Percentiles rank a stretch among this genome's conserved stretches.
Evolutionary conservation across 306 rosid species (phyloP).

Genomic region (Gynostemma pentaphyllum): DNA sequence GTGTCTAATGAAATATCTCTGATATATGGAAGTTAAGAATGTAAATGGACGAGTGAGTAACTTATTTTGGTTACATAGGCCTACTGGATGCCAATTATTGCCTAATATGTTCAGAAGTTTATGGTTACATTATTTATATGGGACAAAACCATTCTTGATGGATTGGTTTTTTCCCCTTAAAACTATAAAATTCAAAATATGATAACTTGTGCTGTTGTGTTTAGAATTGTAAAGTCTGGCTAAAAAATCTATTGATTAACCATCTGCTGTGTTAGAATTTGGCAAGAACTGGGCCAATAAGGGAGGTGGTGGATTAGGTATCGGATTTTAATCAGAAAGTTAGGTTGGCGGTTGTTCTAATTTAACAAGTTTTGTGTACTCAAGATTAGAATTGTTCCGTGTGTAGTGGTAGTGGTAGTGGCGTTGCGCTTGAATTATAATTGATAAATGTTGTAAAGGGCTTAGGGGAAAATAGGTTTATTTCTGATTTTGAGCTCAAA

Average conservation of each 20-base stretch:
- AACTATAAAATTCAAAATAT: neutral
- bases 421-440: neutral
- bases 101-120: neutral
- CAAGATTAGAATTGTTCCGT: neutral
- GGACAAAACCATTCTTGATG: neutral
- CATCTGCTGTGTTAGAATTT: neutral
- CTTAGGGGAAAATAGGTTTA: neutral
- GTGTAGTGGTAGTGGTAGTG: neutral
- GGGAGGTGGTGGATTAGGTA: neutral
- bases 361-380: neutral
- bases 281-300: neutral
- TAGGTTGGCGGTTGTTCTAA: neutral
- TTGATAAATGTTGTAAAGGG: neutral
- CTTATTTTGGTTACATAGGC: neutral
- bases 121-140: neutral
- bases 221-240: neutral
- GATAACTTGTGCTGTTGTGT: neutral
- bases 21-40: neutral
- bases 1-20: neutral
- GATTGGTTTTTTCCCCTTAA: neutral
- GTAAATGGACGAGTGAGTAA: neutral
- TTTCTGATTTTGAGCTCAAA: slow-evolving; percentile 1
- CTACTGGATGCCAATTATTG: neutral
- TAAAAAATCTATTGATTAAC: neutral
- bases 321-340: neutral